A percentile compares a stretch with the other conserved stretches of the same genome.
phyloP scores from a whole-genome alignment of 148 eudicot species.

The Agrostemma githago region DNA sequence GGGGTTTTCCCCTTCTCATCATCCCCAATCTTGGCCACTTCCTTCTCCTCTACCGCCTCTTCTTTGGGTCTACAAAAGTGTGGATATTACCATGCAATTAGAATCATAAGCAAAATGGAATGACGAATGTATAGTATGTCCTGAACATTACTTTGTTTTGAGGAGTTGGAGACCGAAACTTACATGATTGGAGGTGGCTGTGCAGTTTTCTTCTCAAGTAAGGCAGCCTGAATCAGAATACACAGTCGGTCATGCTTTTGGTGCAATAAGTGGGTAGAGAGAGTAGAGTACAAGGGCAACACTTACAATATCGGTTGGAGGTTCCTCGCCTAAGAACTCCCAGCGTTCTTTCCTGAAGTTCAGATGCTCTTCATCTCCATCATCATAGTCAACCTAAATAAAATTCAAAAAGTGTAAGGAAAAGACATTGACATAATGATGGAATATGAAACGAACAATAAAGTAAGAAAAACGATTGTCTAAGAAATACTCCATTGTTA shows the following conservation, averaged over 20 bases:
- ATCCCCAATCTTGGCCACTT: neutral
- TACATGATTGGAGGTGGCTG: constrained; percentile 10
- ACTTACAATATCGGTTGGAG: constrained; percentile 32
- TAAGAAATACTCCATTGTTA: neutral
- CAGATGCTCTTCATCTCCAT: constrained; percentile 56
- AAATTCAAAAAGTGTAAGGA: neutral
- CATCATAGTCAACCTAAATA: constrained; percentile 44
- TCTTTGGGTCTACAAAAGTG: constrained; percentile 11
- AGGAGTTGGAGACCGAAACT: neutral
- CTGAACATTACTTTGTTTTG: neutral
- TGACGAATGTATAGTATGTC: neutral
- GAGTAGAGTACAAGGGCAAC: neutral
- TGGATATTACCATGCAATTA: neutral
- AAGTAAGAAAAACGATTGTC: neutral
- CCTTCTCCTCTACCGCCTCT: constrained; percentile 15
- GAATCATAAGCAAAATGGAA: neutral
- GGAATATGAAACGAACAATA: neutral
- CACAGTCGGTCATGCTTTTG: neutral
- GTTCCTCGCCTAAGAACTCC: constrained; percentile 38
- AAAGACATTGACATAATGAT: neutral
- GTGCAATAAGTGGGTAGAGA: neutral
- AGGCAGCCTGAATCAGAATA: constrained; percentile 19
- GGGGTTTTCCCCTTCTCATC: constrained; percentile 15
- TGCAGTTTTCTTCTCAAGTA: constrained; percentile 11
- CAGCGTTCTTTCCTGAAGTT: constrained; percentile 45